Evolutionary conservation across 805 yeast species (phyloP).

Genomic region (Hanseniaspora valbyensis): DNA sequence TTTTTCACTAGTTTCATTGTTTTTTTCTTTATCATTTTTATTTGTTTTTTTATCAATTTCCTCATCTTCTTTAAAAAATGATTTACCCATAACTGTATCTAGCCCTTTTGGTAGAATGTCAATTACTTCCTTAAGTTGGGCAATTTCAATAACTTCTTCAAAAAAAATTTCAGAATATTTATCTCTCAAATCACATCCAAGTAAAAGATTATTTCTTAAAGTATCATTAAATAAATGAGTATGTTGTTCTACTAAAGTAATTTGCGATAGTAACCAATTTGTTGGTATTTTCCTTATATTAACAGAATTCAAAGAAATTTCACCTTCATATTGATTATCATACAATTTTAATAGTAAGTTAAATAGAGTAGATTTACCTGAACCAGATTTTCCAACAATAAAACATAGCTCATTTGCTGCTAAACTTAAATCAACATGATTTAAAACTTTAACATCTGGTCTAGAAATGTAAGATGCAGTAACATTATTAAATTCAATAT

Average conservation of each 20-base stretch:
- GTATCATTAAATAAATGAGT: slow-evolving; percentile 56
- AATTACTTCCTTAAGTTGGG: slow-evolving; percentile 43
- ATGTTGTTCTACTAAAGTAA: slow-evolving; percentile 65
- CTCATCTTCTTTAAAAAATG: background rate
- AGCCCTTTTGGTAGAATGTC: slow-evolving; percentile 42
- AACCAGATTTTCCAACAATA: slow-evolving; percentile 79
- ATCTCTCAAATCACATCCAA: slow-evolving; percentile 33
- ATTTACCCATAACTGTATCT: slow-evolving; percentile 38
- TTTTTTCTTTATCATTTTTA: slow-evolving; percentile 16
- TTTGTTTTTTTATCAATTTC: background rate
- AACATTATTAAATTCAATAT: slow-evolving; percentile 45
- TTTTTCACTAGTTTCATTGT: background rate
- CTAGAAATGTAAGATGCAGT: slow-evolving; percentile 56
- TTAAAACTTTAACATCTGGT: slow-evolving; percentile 37
- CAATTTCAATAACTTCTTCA: slow-evolving; percentile 40
- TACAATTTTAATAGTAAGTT: slow-evolving; percentile 55
- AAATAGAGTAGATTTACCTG: slow-evolving; percentile 81
- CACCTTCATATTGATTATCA: slow-evolving; percentile 37
- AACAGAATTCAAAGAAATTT: slow-evolving; percentile 45
- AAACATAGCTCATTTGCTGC: slow-evolving; percentile 41
- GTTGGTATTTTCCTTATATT: slow-evolving; percentile 35
- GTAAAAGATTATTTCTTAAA: slow-evolving; percentile 48
- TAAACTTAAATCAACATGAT: slow-evolving; percentile 38
- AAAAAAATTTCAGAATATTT: slow-evolving; percentile 23
- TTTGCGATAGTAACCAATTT: slow-evolving; percentile 47